A percentile compares a stretch with the other conserved stretches of the same genome.
phyloP scores from a whole-genome alignment of 1,139 yeast genomes.

The Lipomyces yarrowii region DNA sequence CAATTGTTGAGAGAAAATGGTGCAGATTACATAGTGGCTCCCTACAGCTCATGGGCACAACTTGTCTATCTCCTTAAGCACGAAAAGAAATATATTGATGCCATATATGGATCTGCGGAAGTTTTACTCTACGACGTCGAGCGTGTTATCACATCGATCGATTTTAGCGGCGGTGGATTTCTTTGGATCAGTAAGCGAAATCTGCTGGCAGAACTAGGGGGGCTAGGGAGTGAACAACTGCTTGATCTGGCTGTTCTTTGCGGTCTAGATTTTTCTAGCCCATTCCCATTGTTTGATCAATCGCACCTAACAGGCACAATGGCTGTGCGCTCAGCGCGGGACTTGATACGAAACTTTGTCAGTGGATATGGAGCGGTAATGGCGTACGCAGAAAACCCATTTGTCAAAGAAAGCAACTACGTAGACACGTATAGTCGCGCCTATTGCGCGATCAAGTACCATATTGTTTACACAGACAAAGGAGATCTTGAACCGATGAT shows the following conservation, averaged over 20 bases:
- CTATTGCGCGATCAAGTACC: constrained; percentile 53
- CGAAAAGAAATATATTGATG: constrained; percentile 59
- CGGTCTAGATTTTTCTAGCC: constrained; percentile 78
- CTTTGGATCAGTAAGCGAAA: constrained; percentile 63
- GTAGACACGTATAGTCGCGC: constrained; percentile 55
- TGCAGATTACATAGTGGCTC: constrained; percentile 75
- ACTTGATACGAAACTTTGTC: constrained; percentile 50
- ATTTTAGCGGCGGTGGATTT: constrained; percentile 63
- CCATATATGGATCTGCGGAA: constrained; percentile 85
- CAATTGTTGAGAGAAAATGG: constrained; percentile 51
- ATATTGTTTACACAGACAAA: constrained; percentile 70
- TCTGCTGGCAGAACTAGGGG: constrained; percentile 60
- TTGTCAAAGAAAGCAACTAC: constrained; percentile 35
- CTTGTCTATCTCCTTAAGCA: constrained; percentile 64
- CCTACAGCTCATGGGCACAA: constrained; percentile 82
- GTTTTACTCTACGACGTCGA: constrained; percentile 65
- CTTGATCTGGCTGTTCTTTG: constrained; percentile 52
- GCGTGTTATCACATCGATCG: constrained; percentile 73
- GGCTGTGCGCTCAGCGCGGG: constrained; percentile 47
- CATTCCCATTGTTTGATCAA: constrained; percentile 55
- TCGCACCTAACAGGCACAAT: constrained; percentile 40
- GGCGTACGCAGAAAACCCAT: constrained; percentile 38
- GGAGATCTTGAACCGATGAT: constrained; percentile 69
- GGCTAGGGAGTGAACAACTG: constrained; percentile 64
- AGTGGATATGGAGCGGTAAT: constrained; percentile 46